phyloP scores from a whole-genome alignment of 1,284 basidiomycete species.

The Abortiporus biennis region DNA sequence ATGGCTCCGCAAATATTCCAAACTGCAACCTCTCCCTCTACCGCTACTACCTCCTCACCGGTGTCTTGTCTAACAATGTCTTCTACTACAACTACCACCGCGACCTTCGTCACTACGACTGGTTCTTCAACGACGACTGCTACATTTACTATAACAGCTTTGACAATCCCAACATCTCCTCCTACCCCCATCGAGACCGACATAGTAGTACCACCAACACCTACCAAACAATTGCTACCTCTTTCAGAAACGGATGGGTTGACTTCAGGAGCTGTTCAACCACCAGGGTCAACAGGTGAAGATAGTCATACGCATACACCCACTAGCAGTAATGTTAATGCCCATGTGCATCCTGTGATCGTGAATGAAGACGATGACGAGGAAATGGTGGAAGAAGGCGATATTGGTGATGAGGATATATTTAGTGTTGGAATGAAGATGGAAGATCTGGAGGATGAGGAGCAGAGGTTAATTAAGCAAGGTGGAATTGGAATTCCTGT shows the following conservation, averaged over 20 bases:
- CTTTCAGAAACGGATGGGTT: constrained; percentile 59
- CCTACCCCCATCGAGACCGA: constrained; percentile 20
- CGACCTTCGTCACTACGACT: neutral
- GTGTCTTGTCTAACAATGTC: neutral
- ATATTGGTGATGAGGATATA: constrained; percentile 35
- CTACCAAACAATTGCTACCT: constrained; percentile 33
- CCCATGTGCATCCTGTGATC: too few relatives aligned
- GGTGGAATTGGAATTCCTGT: constrained; percentile 83
- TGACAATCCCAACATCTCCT: constrained; percentile 6
- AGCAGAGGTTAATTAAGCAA: constrained; percentile 70
- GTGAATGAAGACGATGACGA: too few relatives aligned
- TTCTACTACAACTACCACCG: neutral
- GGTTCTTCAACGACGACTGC: neutral
- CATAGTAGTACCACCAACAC: constrained; percentile 49
- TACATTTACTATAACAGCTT: neutral
- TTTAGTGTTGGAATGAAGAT: constrained; percentile 34
- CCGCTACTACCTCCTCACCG: neutral
- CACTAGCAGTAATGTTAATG: too few relatives aligned
- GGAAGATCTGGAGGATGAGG: constrained; percentile 64
- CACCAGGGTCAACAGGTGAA: constrained; percentile 62
- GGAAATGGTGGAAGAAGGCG: constrained; percentile 23
- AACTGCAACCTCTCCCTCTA: constrained; percentile 3
- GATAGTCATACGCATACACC: too few relatives aligned
- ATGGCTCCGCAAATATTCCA: too few relatives aligned
- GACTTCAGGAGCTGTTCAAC: constrained; percentile 63